A percentile compares a stretch with the other conserved stretches of the same genome.
Evolutionary conservation across 208 protist genomes (phyloP).

Genomic region (Acanthamoeba polyphaga): DNA sequence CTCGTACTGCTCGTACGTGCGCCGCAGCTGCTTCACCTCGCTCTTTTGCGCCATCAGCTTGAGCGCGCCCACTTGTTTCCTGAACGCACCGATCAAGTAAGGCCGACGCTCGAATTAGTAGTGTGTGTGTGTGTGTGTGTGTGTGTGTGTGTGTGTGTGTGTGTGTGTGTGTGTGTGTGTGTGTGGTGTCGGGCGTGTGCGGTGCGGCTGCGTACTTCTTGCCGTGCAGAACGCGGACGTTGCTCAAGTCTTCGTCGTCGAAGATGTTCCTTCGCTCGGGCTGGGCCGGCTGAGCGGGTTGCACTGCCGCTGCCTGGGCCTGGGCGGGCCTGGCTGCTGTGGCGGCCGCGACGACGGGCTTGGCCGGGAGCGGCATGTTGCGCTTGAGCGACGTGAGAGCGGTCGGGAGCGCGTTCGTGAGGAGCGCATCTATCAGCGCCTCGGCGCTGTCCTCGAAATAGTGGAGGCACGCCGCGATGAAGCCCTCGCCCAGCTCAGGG

Average conservation of each 20-base stretch:
- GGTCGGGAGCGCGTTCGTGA: slow-evolving; percentile 31
- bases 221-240: not conserved
- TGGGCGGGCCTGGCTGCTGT: not conserved
- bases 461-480: slow-evolving; percentile 60
- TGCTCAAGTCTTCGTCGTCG: slow-evolving; percentile 22
- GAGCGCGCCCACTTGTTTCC: not conserved
- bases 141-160: too few species aligned
- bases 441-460: slow-evolving; percentile 52
- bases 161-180: too few species aligned
- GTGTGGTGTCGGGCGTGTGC: too few species aligned
- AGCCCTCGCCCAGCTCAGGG: slow-evolving; percentile 74
- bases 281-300: not conserved
- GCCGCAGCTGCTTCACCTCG: slow-evolving; percentile 40
- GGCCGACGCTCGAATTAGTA: not conserved
- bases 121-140: not conserved
- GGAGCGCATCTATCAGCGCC: slow-evolving; percentile 62
- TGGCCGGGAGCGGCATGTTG: slow-evolving; percentile 59
- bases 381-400: slow-evolving; percentile 29
- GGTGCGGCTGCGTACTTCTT: not conserved
- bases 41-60: slow-evolving; percentile 56
- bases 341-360: not conserved
- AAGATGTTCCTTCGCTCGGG: slow-evolving; percentile 48
- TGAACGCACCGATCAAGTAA: not conserved
- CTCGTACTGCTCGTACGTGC: slow-evolving; percentile 57
- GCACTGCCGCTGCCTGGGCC: not conserved